Base-by-base conservation (phyloP, 164 flowering plant species). In the Vitis rupestris region DNA sequence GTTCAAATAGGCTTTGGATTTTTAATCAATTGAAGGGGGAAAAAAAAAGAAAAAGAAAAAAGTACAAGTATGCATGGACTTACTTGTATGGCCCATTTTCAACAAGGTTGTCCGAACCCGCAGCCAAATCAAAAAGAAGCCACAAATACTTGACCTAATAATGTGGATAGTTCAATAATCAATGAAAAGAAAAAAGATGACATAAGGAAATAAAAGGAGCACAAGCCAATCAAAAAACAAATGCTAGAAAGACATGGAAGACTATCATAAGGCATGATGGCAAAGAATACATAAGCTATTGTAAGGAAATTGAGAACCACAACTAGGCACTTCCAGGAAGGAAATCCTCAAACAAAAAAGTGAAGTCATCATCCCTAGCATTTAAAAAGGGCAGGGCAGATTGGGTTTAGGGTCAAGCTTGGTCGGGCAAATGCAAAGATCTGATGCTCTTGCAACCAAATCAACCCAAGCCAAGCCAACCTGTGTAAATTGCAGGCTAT, bases 111-210 rank as follows among this genome's bases (percentile, higher is more conserved):
- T 95, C 93, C 9, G 95, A 85, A 72, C 97, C 98, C 56, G 78
- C 97, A 67, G 99, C 99, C 88, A 95, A 87, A 79, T 95, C 99
- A 67, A 95, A 95, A 31, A 95, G 99, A 74, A 95, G 90, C 99
- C 98, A 95, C 72, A 95, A 78, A 74, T 95, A 95, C 72, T 95
- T 95, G n/a, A 95, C 95, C 99, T 95, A 74, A 59, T 51, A 53
- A 12, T 0, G 2, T 57, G 11, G 69, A 19, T 50, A 54, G 23
- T 9, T 7, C 19, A 65, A 63, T 47, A 61, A 51, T 14, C 29
- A 15, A 14, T 10, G 1, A 8, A 44, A 67, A 54, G 30, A 23
- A 23, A 50, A n/a, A 60, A 27, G 2, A 54, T 37, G 19, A 50
- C 11, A 4, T 59, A 30, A 48, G 5, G 12, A 31, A 55, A 37